A percentile compares a stretch with the other conserved stretches of the same genome.
Evolutionary conservation across 2,329 filamentous ascomycete species (phyloP).

Genomic region (Knoxdaviesia capensis): DNA sequence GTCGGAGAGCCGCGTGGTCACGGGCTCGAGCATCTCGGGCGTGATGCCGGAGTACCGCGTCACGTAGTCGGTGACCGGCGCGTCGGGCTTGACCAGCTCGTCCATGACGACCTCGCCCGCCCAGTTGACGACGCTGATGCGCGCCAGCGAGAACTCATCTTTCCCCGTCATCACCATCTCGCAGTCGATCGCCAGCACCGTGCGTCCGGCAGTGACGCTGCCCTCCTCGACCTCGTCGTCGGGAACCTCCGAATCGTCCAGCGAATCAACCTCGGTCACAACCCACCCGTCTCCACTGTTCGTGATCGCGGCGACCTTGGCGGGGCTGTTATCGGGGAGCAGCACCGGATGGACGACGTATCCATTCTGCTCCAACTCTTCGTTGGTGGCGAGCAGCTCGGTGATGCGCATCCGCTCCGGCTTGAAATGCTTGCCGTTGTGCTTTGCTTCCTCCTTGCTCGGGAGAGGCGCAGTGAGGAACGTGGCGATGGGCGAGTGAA

Average conservation of each 20-base stretch:
- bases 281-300: constrained; percentile 50
- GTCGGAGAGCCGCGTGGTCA: constrained; percentile 67
- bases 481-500: constrained; percentile 73
- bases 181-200: constrained; percentile 71
- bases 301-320: constrained; percentile 26
- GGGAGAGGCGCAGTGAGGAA: constrained; percentile 60
- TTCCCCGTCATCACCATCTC: constrained; percentile 90
- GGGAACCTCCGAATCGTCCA: constrained; percentile 47
- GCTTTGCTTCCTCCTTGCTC: constrained; percentile 34
- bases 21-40: constrained; percentile 55
- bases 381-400: constrained; percentile 49
- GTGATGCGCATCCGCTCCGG: constrained; percentile 68
- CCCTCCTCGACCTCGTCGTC: constrained; percentile 57
- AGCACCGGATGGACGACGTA: constrained; percentile 69
- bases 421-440: constrained; percentile 41
- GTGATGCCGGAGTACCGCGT: constrained; percentile 90
- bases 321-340: constrained; percentile 28
- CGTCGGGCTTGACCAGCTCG: constrained; percentile 75
- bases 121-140: constrained; percentile 77
- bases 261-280: constrained; percentile 46
- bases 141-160: constrained; percentile 63
- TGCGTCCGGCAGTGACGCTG: constrained; percentile 64
- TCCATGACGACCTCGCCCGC: constrained; percentile 66
- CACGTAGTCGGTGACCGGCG: constrained; percentile 81
- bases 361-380: constrained; percentile 65